Evolutionary conservation across 768 basidiomycete genomes (phyloP).

Genomic region (Pleurotus ostreatus): DNA sequence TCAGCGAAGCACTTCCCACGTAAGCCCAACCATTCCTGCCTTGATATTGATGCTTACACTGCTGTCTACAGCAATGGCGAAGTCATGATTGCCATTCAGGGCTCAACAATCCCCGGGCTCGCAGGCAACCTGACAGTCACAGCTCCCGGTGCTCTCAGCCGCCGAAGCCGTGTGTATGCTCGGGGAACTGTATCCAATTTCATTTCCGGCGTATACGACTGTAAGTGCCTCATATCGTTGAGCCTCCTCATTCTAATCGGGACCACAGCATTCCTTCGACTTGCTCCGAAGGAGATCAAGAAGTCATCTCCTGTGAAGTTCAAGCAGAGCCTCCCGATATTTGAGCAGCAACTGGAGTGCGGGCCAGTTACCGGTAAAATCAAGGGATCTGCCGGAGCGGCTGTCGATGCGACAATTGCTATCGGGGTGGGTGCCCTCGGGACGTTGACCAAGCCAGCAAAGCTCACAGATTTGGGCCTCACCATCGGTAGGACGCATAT

Average conservation of each 20-base stretch:
- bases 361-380: neutral
- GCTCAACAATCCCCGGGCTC: neutral
- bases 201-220: neutral
- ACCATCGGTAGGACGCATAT: neutral
- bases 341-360: neutral
- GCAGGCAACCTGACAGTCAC: neutral
- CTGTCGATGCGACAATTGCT: neutral
- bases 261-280: neutral
- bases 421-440: constrained; percentile 2
- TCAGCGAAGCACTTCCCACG: constrained; percentile 21
- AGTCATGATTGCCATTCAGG: constrained; percentile 1
- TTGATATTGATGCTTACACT: neutral
- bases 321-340: neutral
- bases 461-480: neutral
- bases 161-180: neutral
- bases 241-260: neutral
- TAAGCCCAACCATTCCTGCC: constrained; percentile 5
- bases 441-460: constrained; percentile 1
- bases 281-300: neutral
- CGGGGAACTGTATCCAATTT: neutral
- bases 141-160: neutral
- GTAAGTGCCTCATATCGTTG: neutral
- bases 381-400: neutral
- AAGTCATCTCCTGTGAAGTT: neutral
- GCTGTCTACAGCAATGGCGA: neutral